A percentile compares a stretch with the other conserved stretches of the same genome.
These are phyloP conservation scores for Pelargonium australe DNA, from an alignment of 441 rosid genomes.

Conservation along the genomic window DNA sequence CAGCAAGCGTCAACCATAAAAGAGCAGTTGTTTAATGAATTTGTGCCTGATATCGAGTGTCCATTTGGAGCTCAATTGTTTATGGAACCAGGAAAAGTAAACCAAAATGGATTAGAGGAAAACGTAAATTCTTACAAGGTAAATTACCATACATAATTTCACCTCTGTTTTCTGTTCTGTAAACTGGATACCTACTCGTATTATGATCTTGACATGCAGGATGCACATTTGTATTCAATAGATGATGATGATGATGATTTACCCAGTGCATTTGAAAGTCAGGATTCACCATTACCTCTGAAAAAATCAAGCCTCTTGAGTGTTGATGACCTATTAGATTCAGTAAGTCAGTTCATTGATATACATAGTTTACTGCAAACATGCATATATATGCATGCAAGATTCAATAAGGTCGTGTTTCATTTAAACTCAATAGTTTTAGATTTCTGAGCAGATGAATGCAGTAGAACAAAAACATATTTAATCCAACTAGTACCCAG, in stretches of 20 bases:
- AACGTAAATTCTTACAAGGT: constrained; percentile 35
- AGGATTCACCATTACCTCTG: constrained; percentile 26
- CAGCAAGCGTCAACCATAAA: constrained; percentile 44
- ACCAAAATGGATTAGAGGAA: constrained; percentile 29
- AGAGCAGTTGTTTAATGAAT: constrained; percentile 56
- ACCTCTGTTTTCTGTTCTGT: constrained; percentile 2
- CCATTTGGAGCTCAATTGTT: constrained; percentile 57
- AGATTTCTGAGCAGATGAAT: not conserved
- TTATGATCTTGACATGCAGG: constrained; percentile 33
- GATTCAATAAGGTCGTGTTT: not conserved
- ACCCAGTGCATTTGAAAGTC: constrained; percentile 40
- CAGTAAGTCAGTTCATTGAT: constrained; percentile 34
- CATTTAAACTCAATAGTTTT: constrained; percentile 1
- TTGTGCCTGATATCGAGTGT: constrained; percentile 64
- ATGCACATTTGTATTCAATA: constrained; percentile 34
- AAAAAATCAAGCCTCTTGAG: constrained; percentile 40
- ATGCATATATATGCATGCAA: not conserved
- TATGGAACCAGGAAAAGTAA: constrained; percentile 39
- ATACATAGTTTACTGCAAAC: not conserved
- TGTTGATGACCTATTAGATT: constrained; percentile 47
- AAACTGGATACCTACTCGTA: constrained; percentile 11
- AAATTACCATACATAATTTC: constrained; percentile 4
- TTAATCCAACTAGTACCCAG: not conserved
- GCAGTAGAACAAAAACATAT: not conserved
- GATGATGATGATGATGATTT: constrained; percentile 38